phyloP scores from a whole-genome alignment of 305 asterid genomes.

The Rubia tinctorum region DNA sequence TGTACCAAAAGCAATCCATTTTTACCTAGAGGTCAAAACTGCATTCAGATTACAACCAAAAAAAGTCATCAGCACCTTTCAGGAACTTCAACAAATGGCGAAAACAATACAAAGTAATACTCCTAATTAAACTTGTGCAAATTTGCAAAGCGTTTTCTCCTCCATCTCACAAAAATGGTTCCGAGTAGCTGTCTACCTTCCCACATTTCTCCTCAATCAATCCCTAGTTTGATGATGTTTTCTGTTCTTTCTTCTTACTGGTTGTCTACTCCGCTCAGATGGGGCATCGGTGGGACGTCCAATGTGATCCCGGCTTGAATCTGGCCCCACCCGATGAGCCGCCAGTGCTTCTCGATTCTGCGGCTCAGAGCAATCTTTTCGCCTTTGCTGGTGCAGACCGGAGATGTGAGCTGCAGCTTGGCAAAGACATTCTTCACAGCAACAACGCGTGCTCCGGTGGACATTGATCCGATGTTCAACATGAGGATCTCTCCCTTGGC shows the following conservation, averaged over 20 bases:
- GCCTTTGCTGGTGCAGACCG: constrained; percentile 93
- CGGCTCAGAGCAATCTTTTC: constrained; percentile 93
- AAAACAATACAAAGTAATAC: too few relatives aligned
- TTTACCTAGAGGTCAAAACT: not conserved
- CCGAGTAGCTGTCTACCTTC: constrained; percentile 46
- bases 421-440: constrained; percentile 94
- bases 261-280: constrained; percentile 34
- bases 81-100: constrained; percentile 6
- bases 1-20: not conserved
- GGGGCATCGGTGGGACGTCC: constrained; percentile 81
- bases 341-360: constrained; percentile 94
- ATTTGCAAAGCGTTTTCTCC: constrained; percentile 41
- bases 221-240: constrained; percentile 20
- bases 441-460: constrained; percentile 90
- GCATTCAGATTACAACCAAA: not conserved
- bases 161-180: constrained; percentile 58
- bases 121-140: constrained; percentile 24
- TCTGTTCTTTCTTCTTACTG: constrained; percentile 16
- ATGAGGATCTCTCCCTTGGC: constrained; percentile 88
- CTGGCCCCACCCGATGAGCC: constrained; percentile 97
- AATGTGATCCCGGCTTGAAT: constrained; percentile 91
- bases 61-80: not conserved
- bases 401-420: constrained; percentile 86
- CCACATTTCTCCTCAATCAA: constrained; percentile 38
- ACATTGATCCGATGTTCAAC: constrained; percentile 97